Base-by-base conservation (phyloP, 768 basidiomycete species). In the Glaciozyma antarctica region DNA sequence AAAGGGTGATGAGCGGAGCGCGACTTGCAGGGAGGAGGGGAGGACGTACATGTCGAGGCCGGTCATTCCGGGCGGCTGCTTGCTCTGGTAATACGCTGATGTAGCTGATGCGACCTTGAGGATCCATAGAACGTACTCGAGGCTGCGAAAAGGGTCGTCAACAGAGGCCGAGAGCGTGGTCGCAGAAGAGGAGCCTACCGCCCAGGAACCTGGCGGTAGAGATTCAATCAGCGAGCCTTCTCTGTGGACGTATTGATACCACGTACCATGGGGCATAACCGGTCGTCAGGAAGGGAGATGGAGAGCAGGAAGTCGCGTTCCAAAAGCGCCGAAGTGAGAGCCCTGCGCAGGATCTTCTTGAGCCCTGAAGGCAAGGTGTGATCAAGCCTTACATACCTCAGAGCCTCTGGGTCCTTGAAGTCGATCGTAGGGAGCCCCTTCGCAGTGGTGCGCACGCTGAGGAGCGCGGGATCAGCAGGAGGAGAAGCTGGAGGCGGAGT, bases 201-300 rank as follows among this genome's bases (percentile, higher is more conserved):
- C 28, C 64, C 62, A n/a, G 65, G 69, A n/a, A 70, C 53, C 69
- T 66, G 63, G 19, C 26, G 13, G 13, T 30, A 6, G 21, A 22
- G 13, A 2, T 41, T 15, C 24, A 38, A 5, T 7, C 3, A 52
- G 24, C 0, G n/a, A n/a, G n/a, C n/a, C n/a, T n/a, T n/a, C n/a
- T n/a, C n/a, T n/a, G n/a, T n/a, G n/a, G n/a, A n/a, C n/a, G n/a
- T n/a, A n/a, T n/a, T n/a, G n/a, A n/a, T n/a, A n/a, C 2, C 1
- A 3, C 64, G 44, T 2, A 94, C 91, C 1, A 93, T 88, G 32
- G 93, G 93, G 75, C 92, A 94, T 4, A 95, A 77, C 57, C 92
- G 78, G 75, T 90, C 82, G 1, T 78, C 73, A 0, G 88, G 88
- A 12, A 95, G 76, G 5, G 77, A 71, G 0, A 94, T 69, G 24